These are phyloP conservation scores for Saururus chinensis DNA, from an alignment of 164 flowering plant species.

Conservation along the genomic window DNA sequence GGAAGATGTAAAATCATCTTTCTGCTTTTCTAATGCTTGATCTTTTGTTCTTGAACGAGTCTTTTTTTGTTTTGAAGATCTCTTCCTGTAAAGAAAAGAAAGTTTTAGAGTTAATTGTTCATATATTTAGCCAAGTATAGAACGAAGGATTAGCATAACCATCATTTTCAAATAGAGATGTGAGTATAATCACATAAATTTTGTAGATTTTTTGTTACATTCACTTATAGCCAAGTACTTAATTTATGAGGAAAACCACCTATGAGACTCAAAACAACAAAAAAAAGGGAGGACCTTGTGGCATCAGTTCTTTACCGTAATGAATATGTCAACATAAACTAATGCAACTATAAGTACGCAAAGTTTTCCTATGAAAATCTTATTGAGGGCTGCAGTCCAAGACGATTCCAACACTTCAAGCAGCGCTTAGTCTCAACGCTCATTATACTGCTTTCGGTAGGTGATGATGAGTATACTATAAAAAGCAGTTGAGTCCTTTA, in stretches of 20 bases:
- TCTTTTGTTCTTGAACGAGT: constrained; percentile 16
- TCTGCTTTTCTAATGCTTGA: constrained; percentile 7
- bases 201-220: not conserved
- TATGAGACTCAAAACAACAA: too few relatives aligned
- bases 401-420: too few relatives aligned
- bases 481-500: not conserved
- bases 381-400: too few relatives aligned
- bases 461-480: too few relatives aligned
- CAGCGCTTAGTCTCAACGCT: not conserved
- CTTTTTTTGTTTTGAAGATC: constrained; percentile 10
- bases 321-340: too few relatives aligned
- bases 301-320: too few relatives aligned
- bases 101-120: not conserved
- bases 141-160: not conserved
- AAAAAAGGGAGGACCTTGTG: too few relatives aligned
- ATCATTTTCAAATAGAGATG: not conserved
- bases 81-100: not conserved
- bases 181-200: not conserved
- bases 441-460: not conserved
- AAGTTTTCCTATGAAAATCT: too few relatives aligned
- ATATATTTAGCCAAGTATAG: too few relatives aligned
- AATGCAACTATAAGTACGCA: too few relatives aligned
- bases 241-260: too few relatives aligned
- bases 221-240: not conserved
- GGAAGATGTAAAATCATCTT: constrained; percentile 24